These are phyloP conservation scores for Lentinula boryana DNA, from an alignment of 768 basidiomycete genomes.

Conservation along the genomic window DNA sequence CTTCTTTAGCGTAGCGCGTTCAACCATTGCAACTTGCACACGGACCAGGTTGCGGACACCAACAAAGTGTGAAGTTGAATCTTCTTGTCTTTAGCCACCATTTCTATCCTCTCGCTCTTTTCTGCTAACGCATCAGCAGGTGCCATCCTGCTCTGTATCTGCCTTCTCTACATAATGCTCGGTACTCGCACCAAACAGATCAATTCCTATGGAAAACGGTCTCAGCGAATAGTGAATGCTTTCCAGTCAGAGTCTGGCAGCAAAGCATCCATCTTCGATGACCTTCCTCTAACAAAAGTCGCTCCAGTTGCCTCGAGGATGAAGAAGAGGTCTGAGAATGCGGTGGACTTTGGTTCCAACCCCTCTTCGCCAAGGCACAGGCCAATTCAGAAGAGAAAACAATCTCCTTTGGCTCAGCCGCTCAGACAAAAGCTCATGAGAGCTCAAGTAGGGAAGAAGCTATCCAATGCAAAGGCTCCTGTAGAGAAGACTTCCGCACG, in stretches of 20 bases:
- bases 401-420: slow-evolving; percentile 5
- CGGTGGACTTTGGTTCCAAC: slow-evolving; percentile 23
- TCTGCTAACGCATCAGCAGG: background rate
- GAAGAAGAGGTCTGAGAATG: slow-evolving; percentile 35
- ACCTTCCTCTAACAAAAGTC: slow-evolving; percentile 30
- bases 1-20: no score
- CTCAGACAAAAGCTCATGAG: slow-evolving; percentile 6
- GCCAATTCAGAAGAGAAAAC: slow-evolving; percentile 14
- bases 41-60: no score
- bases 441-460: background rate
- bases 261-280: slow-evolving; percentile 34
- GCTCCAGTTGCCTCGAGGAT: slow-evolving; percentile 36
- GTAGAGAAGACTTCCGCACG: slow-evolving; percentile 16
- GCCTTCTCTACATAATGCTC: slow-evolving; percentile 33
- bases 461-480: slow-evolving; percentile 3
- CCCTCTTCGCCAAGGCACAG: slow-evolving; percentile 31
- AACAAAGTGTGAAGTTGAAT: background rate
- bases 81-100: background rate
- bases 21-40: no score
- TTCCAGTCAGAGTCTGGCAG: slow-evolving; percentile 25
- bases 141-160: background rate
- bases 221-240: slow-evolving; percentile 51
- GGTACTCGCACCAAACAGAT: slow-evolving; percentile 60
- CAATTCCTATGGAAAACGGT: slow-evolving; percentile 58
- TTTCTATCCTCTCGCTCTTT: slow-evolving; percentile 13